Evolutionary conservation across 495 filamentous ascomycete genomes (phyloP), one percentile per base, ranked within the genome.

Genomic region (Annulohypoxylon bovei): DNA sequence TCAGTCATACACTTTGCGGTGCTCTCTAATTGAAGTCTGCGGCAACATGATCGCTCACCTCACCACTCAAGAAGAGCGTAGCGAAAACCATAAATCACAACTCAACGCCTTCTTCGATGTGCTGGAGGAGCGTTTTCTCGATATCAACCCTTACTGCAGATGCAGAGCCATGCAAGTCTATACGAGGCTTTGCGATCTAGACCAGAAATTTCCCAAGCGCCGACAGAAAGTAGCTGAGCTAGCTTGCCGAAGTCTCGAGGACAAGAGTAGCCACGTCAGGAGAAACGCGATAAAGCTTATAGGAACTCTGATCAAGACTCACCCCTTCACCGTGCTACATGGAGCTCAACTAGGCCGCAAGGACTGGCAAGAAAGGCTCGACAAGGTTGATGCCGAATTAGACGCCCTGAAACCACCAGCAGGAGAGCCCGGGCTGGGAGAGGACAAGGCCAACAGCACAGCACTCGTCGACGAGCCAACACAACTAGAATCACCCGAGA

Each of bases 51-150:
- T 98, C 58, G 86, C 89, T 12, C 91, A 98, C 76, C 87, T 99
- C 11, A 97, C 89, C 78, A 95, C 92, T 75, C 91, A 95, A 67
- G 93, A 94, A 80, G 95, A 98, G 75, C 85, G 91, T 39, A 91
- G 89, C 70, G 95, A 97, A 67, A 93, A 94, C 74, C 90, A 93
- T 82, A 96, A 98, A 78, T 90, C 88, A 0, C 95, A 98, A 73
- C 92, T 98, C 65, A 95, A 95, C 65, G 93, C 92, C 14, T 99
- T 98, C 81, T 98, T 98, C 71, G 94, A 98, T 71, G 92, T 98
- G 0, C 84, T 99, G 1, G 94, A 99, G 74, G 94, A 98, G 81
- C 89, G 95, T 3, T 98, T 99, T 80, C 84, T 98, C 37, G 95
- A 99, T 71, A 88, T 97, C 74, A 99, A 98, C 78, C 96, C 95